Conservation (phyloP, 1,284 basidiomycete genomes). For the Naganishia sp. region DNA sequence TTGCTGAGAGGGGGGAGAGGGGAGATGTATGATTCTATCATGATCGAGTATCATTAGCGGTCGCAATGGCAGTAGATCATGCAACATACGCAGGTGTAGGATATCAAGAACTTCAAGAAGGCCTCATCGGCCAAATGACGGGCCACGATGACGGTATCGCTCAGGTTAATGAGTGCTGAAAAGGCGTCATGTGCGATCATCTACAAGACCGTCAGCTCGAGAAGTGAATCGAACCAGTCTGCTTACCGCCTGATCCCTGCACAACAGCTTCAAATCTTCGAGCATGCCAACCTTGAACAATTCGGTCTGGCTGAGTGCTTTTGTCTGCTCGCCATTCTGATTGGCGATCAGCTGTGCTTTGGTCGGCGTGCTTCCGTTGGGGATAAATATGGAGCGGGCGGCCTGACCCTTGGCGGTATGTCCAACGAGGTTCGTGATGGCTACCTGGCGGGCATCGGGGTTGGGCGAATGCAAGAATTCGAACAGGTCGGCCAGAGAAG, state of each 20-base stretch:
- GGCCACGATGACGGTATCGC: constrained; percentile 75
- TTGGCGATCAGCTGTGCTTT: constrained; percentile 30
- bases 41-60: background rate
- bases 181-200: constrained; percentile 93
- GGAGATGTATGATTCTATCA: constrained; percentile 80
- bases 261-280: constrained; percentile 74
- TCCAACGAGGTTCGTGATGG: constrained; percentile 76
- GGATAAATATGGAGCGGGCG: constrained; percentile 73
- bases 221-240: background rate
- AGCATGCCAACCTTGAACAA: constrained; percentile 63
- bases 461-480: constrained; percentile 84
- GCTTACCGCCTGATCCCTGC: constrained; percentile 77
- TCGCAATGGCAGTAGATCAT: background rate
- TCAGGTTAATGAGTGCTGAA: constrained; percentile 88
- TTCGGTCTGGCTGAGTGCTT: constrained; percentile 56
- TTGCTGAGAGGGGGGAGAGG: constrained; percentile 89
- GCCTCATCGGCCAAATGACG: constrained; percentile 69
- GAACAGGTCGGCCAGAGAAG: constrained; percentile 65
- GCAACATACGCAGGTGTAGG: constrained; percentile 80
- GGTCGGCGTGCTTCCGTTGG: constrained; percentile 45
- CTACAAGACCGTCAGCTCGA: constrained; percentile 54
- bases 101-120: constrained; percentile 81
- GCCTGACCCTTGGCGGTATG: constrained; percentile 74
- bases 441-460: constrained; percentile 81
- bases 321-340: constrained; percentile 42